phyloP scores from a whole-genome alignment of 2,329 filamentous ascomycete species.

The Balansia obtecta region DNA sequence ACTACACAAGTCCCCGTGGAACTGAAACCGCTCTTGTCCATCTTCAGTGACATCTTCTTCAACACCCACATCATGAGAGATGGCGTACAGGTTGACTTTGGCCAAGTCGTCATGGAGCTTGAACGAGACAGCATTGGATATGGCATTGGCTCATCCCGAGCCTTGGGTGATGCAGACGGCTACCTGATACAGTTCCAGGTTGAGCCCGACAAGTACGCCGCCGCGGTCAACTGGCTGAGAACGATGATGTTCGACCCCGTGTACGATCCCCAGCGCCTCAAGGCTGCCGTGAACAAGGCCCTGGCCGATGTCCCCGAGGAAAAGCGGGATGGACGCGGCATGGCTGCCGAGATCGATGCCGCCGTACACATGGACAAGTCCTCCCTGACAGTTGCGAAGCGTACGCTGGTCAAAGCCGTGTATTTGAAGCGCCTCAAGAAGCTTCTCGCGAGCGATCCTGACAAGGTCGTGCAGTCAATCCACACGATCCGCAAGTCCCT shows the following conservation, averaged over 20 bases:
- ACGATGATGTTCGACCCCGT: slow-evolving; percentile 80
- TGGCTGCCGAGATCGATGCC: slow-evolving; percentile 53
- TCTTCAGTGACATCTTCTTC: slow-evolving; percentile 91
- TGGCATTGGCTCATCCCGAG: slow-evolving; percentile 52
- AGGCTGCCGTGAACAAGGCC: slow-evolving; percentile 61
- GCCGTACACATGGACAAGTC: slow-evolving; percentile 71
- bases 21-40: slow-evolving; percentile 68
- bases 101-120: slow-evolving; percentile 81
- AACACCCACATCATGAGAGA: slow-evolving; percentile 72
- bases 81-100: slow-evolving; percentile 70
- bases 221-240: slow-evolving; percentile 71
- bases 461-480: slow-evolving; percentile 64
- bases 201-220: slow-evolving; percentile 76
- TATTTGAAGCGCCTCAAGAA: slow-evolving; percentile 80
- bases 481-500: slow-evolving; percentile 63
- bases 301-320: slow-evolving; percentile 84
- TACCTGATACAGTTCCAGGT: slow-evolving; percentile 72
- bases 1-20: slow-evolving; percentile 68
- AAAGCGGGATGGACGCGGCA: slow-evolving; percentile 71
- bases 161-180: slow-evolving; percentile 69
- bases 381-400: slow-evolving; percentile 64
- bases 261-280: slow-evolving; percentile 60
- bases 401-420: slow-evolving; percentile 72
- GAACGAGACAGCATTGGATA: slow-evolving; percentile 88
- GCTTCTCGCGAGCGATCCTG: slow-evolving; percentile 63